These are phyloP conservation scores for Kwoniella dendrophila DNA, from an alignment of 768 basidiomycete species.

Conservation along the genomic window DNA sequence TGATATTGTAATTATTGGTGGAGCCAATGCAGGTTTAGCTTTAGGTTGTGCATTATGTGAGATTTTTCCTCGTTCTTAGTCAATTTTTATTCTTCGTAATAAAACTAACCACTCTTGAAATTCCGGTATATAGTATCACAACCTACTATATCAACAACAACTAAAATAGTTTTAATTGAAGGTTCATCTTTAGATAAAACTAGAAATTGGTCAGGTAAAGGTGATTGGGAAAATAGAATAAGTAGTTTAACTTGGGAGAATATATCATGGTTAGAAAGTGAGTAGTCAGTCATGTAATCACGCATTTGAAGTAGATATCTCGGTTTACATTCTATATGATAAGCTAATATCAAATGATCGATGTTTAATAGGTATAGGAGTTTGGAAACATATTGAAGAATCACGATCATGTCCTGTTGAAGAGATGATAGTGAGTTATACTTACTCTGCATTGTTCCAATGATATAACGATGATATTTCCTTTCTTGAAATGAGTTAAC, in stretches of 20 bases:
- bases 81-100: neutral
- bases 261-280: conserved; percentile 54
- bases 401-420: conserved; percentile 71
- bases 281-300: conserved; percentile 21
- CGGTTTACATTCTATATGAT: neutral
- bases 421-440: conserved; percentile 73
- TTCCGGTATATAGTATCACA: conserved; percentile 62
- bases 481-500: neutral
- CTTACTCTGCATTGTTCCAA: neutral
- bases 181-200: conserved; percentile 73
- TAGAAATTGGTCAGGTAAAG: conserved; percentile 64
- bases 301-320: neutral
- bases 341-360: neutral
- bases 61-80: conserved; percentile 30
- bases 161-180: conserved; percentile 76
- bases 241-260: conserved; percentile 57
- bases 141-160: conserved; percentile 60
- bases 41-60: conserved; percentile 82
- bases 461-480: neutral
- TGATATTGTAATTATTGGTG: conserved; percentile 93
- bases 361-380: conserved; percentile 67
- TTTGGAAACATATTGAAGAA: conserved; percentile 76
- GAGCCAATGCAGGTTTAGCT: conserved; percentile 87
- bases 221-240: conserved; percentile 55
- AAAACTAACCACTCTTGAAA: neutral